Conservation (phyloP, 352 stramenopile species). For the Salisapilia sapeloensis region DNA sequence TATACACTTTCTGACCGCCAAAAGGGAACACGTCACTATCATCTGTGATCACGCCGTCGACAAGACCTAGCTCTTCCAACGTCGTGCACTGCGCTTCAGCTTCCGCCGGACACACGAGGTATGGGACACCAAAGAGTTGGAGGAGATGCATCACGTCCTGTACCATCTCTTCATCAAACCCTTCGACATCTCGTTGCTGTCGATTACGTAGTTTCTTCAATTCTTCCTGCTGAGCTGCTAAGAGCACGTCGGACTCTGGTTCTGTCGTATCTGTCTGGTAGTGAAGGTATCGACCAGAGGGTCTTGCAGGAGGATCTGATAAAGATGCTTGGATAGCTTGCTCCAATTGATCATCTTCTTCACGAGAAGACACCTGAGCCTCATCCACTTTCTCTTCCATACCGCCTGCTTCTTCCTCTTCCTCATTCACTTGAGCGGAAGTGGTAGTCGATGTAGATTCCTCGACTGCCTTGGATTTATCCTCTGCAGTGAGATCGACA, state of each 20-base stretch:
- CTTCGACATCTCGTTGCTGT: constrained; percentile 82
- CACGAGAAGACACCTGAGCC: too few relatives aligned
- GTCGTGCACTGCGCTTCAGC: constrained; percentile 96
- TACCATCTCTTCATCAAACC: constrained; percentile 95
- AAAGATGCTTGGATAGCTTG: constrained; percentile 6
- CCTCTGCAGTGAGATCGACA: constrained; percentile 2
- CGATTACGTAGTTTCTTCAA: constrained; percentile 64
- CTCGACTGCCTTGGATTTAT: constrained; percentile 1
- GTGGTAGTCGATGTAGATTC: not conserved
- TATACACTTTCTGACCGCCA: constrained; percentile 90
- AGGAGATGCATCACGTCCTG: constrained; percentile 94
- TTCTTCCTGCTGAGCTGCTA: constrained; percentile 34
- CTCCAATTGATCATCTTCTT: constrained; percentile 8
- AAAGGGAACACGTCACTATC: constrained; percentile 93
- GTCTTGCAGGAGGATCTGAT: constrained; percentile 1
- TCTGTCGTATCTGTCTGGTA: constrained; percentile 9
- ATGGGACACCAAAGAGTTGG: constrained; percentile 96
- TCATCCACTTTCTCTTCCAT: constrained; percentile 1
- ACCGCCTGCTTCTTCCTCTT: not conserved
- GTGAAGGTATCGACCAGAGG: constrained; percentile 36
- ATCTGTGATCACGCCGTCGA: constrained; percentile 97
- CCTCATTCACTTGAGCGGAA: not conserved
- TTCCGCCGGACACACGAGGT: constrained; percentile 98
- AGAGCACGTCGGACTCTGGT: not conserved
- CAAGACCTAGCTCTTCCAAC: constrained; percentile 90